Conservation (phyloP, 345 rosid species). For the Eutrema yunnanense region DNA sequence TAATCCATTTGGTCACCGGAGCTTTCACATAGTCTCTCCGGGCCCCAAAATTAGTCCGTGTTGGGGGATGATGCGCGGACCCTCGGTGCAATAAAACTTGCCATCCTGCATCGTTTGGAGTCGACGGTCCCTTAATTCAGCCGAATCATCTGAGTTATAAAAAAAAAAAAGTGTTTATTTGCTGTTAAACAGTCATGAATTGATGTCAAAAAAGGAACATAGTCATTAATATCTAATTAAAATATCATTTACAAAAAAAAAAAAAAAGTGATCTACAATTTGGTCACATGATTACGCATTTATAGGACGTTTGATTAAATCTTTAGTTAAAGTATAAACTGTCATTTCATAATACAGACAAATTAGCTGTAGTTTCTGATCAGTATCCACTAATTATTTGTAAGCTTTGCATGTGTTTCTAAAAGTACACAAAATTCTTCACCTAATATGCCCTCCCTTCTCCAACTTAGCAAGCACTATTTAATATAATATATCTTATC, state of each 20-base stretch:
- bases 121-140: no score
- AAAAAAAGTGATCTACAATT: background rate
- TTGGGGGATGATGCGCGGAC: no score
- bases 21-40: no score
- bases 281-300: constrained; percentile 29
- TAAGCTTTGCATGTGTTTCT: constrained; percentile 30
- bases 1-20: no score
- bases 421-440: constrained; percentile 27
- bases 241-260: background rate
- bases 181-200: background rate
- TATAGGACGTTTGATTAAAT: background rate
- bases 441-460: constrained; percentile 29
- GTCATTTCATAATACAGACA: constrained; percentile 26
- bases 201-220: background rate
- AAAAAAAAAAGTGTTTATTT: background rate
- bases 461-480: constrained; percentile 12
- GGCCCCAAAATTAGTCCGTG: no score
- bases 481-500: constrained; percentile 13
- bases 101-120: no score
- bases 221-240: background rate
- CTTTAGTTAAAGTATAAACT: constrained; percentile 4
- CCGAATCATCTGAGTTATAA: no score
- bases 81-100: no score
- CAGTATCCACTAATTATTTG: constrained; percentile 27
- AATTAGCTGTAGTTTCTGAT: constrained; percentile 27